Conservation (phyloP, 345 rosid genomes). For the Odontarrhena argentea region DNA sequence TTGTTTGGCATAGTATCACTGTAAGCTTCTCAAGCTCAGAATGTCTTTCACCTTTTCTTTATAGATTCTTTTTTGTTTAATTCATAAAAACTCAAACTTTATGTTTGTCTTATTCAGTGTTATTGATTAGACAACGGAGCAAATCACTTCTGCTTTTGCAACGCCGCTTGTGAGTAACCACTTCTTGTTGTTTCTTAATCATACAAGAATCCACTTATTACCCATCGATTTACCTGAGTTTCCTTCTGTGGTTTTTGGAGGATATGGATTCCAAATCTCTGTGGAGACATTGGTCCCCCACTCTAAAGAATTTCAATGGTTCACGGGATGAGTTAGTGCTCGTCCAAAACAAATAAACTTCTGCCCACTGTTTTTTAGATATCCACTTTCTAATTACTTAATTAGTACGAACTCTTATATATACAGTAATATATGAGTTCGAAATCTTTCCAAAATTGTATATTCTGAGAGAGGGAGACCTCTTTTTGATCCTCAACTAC, state of each 20-base stretch:
- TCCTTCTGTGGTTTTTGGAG: neutral
- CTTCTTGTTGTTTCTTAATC: neutral
- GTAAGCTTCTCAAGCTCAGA: constrained; percentile 35
- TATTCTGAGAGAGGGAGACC: too few relatives aligned
- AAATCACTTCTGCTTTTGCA: constrained; percentile 28
- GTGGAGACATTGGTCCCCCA: constrained; percentile 18
- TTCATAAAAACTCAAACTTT: too few relatives aligned
- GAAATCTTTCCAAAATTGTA: too few relatives aligned
- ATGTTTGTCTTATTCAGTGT: neutral
- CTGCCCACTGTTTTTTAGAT: neutral
- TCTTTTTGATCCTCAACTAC: too few relatives aligned
- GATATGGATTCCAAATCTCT: constrained; percentile 8
- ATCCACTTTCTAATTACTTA: neutral
- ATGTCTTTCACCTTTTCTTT: constrained; percentile 24
- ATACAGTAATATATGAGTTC: too few relatives aligned
- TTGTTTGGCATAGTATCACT: constrained; percentile 34
- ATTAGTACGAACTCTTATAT: too few relatives aligned
- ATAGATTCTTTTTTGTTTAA: neutral
- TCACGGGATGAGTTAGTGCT: constrained; percentile 29
- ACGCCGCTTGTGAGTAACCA: constrained; percentile 29
- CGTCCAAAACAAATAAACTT: neutral
- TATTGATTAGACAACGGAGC: constrained; percentile 21
- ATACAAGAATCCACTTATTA: neutral
- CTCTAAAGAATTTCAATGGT: constrained; percentile 24
- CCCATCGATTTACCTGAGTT: too few relatives aligned